Conservation (phyloP, 1,139 yeast genomes). For the Candida labiduridarum region DNA sequence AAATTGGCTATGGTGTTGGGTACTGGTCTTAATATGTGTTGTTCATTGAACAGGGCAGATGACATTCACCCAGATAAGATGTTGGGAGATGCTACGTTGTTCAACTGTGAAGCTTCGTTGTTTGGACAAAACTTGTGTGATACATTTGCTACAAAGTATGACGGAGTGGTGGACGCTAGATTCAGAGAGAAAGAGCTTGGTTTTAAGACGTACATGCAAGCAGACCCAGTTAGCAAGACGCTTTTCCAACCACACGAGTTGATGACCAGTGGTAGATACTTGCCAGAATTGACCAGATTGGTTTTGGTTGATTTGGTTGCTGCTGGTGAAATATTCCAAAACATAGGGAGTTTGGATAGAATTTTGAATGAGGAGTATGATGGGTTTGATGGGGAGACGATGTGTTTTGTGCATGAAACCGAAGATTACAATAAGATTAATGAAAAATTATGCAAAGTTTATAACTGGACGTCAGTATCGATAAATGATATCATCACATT, state of each 20-base stretch:
- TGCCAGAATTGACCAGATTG: conserved; percentile 54
- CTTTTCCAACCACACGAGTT: conserved; percentile 59
- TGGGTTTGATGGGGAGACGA: conserved; percentile 43
- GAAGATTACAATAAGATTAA: conserved; percentile 25
- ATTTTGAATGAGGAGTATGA: conserved; percentile 26
- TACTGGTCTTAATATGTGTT: conserved; percentile 49
- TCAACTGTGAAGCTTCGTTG: conserved; percentile 44
- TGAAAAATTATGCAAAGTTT: conserved; percentile 23
- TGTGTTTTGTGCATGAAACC: conserved; percentile 40
- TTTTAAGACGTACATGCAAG: conserved; percentile 37
- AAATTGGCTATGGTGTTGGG: conserved; percentile 49
- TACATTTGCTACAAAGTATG: conserved; percentile 39
- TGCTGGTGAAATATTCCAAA: conserved; percentile 33
- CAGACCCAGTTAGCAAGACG: conserved; percentile 30
- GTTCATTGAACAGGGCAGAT: conserved; percentile 29
- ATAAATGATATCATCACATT: conserved; percentile 30
- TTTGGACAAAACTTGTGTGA: conserved; percentile 38
- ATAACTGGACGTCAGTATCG: conserved; percentile 26
- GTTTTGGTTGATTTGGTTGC: conserved; percentile 38
- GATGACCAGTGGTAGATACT: conserved; percentile 57
- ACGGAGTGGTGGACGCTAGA: conserved; percentile 36
- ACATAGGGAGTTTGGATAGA: conserved; percentile 11
- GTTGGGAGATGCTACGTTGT: conserved; percentile 27
- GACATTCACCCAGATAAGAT: conserved; percentile 28
- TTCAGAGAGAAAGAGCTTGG: conserved; percentile 23